Evolutionary conservation across 148 eudicot genomes (phyloP).

Genomic region (Heliamphora exappendiculata): DNA sequence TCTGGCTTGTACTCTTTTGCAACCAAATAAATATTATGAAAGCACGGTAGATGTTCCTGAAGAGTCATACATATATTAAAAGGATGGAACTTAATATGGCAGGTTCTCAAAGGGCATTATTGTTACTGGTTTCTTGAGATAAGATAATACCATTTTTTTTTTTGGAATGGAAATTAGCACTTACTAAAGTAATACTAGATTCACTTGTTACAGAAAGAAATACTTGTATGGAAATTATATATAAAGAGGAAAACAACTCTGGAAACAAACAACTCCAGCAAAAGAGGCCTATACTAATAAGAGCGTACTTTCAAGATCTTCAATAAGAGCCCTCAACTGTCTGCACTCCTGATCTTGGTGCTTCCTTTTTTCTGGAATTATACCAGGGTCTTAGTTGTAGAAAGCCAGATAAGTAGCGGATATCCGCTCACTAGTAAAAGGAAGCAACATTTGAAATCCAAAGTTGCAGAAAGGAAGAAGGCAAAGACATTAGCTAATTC

Average conservation of each 20-base stretch:
- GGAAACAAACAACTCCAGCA: not conserved
- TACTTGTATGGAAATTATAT: not conserved
- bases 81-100: too few relatives aligned
- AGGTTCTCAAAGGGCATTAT: too few relatives aligned
- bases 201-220: not conserved
- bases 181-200: too few relatives aligned
- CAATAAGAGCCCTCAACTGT: constrained; percentile 73
- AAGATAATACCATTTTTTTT: too few relatives aligned
- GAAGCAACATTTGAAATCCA: constrained; percentile 1
- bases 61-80: too few relatives aligned
- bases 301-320: constrained; percentile 71
- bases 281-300: constrained; percentile 7
- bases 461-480: not conserved
- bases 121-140: too few relatives aligned
- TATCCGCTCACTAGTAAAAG: not conserved
- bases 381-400: constrained; percentile 19
- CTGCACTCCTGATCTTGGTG: constrained; percentile 57
- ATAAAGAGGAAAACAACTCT: not conserved
- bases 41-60: too few relatives aligned
- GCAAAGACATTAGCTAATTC: not conserved
- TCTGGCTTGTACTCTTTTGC: too few relatives aligned
- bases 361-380: constrained; percentile 57
- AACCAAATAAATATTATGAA: too few relatives aligned
- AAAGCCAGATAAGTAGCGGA: constrained; percentile 1
- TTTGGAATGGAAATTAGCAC: too few relatives aligned